Evolutionary conservation across 257 asterid species (phyloP), one percentile per base, ranked within the genome.

Genomic region (Nicotiana obtusifolia): DNA sequence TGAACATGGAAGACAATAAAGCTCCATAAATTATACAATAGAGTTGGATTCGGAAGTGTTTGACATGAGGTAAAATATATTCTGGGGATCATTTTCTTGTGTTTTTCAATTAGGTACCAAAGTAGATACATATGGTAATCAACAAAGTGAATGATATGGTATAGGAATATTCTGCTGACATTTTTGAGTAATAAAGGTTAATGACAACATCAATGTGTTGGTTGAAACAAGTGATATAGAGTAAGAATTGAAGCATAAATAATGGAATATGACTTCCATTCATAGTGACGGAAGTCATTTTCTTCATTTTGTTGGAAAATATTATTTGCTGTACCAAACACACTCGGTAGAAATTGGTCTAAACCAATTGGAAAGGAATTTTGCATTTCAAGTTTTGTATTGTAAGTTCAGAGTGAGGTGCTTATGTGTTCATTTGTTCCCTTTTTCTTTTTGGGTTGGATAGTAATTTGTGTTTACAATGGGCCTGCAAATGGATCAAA

Each of bases 1-100:
- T 67, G 76, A 33, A 67, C 16, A 68, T 68, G 77, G 77, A 4
- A 68, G 47, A 54, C 26, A 68, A 68, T 68, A n/a, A 68, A 68
- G 19, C 0, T 37, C 7, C 31, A 19, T 67, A 37, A 2, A 37
- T 67, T 35, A 67, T 35, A 33, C 41, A 17, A 35, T 37, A 19
- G 77, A 68, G 56, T 19, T 68, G 6, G 31, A 68, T n/a, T 37
- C 10, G 3, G 56, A 47, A 37, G 11, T 2, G 11, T 68, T 68
- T 20, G 11, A 47, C 56, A 68, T 68, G n/a, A 49, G 77, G 10
- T 68, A 37, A 67, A 37, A 68, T 68, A 37, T 68, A 28, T 37
- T 68, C 4, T 5, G 0, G 20, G 3, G 33, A 2, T 68, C 56
- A 68, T 1, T 35, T 17, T 68, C 31, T 68, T 16, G 37, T 68